Percentiles rank a stretch among this genome's conserved stretches.
phyloP scores from a whole-genome alignment of 495 filamentous ascomycete species.

The Penicillium pulvis region DNA sequence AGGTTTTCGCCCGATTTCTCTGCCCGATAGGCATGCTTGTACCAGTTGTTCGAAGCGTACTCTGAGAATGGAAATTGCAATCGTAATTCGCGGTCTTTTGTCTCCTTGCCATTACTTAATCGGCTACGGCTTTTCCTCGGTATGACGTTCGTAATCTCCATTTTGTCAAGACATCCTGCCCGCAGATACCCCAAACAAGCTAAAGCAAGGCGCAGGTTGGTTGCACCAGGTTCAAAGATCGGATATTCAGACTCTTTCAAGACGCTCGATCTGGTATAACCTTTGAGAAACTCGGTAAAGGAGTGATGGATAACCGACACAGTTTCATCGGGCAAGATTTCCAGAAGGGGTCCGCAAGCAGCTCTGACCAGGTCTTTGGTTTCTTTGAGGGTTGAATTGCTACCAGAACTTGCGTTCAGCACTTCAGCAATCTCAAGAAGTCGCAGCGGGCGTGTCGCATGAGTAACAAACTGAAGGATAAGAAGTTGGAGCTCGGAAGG shows the following conservation, averaged over 20 bases:
- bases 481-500: slow-evolving; percentile 19
- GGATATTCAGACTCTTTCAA: background rate
- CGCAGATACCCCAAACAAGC: background rate
- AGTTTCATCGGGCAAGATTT: slow-evolving; percentile 50
- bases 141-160: background rate
- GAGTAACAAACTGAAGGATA: slow-evolving; percentile 47
- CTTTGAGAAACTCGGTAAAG: slow-evolving; percentile 50
- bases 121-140: background rate
- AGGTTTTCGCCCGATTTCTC: background rate
- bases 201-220: background rate
- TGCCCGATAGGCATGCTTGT: background rate
- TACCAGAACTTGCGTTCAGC: slow-evolving; percentile 16
- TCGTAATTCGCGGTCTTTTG: background rate
- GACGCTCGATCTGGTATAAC: background rate
- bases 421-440: slow-evolving; percentile 49
- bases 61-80: slow-evolving; percentile 3
- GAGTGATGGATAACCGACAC: slow-evolving; percentile 56
- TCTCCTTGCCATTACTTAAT: background rate
- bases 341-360: slow-evolving; percentile 53
- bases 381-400: slow-evolving; percentile 16
- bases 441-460: slow-evolving; percentile 51
- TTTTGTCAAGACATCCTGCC: background rate
- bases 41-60: slow-evolving; percentile 3
- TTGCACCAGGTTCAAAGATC: background rate
- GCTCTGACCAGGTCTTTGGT: slow-evolving; percentile 29